A percentile compares a stretch with the other conserved stretches of the same genome.
Evolutionary conservation across 192 early-diverging fungal species (phyloP).

Genomic region (Coemansia sp.): DNA sequence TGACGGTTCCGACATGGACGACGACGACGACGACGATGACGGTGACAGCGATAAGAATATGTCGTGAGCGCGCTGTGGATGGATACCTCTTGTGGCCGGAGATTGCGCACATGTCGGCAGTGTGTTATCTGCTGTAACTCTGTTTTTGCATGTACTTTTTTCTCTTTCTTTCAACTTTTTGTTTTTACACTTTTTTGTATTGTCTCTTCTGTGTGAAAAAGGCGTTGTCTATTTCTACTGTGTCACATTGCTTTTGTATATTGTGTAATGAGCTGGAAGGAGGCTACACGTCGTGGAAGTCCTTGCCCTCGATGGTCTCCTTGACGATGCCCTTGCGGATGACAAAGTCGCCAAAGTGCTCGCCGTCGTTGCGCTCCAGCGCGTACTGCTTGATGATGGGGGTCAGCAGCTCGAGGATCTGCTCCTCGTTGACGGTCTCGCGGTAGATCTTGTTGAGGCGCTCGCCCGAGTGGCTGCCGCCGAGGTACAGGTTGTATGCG

Average conservation of each 20-base stretch:
- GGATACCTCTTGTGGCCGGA: too few species aligned
- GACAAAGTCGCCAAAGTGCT: slow-evolving; percentile 94
- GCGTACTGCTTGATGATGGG: slow-evolving; percentile 84
- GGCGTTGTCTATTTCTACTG: background rate
- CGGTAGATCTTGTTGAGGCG: slow-evolving; percentile 89
- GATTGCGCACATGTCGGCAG: background rate
- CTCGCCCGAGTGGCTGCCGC: slow-evolving; percentile 82
- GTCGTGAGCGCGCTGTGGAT: too few species aligned
- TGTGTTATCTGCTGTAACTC: background rate
- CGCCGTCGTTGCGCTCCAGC: slow-evolving; percentile 63
- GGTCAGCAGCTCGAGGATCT: slow-evolving; percentile 74
- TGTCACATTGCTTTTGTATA: background rate
- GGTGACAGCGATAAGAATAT: too few species aligned
- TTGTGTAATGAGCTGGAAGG: background rate
- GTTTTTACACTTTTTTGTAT: background rate
- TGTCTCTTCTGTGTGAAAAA: background rate
- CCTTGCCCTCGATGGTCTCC: slow-evolving; percentile 68
- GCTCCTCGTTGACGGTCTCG: slow-evolving; percentile 84
- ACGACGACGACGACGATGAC: too few species aligned
- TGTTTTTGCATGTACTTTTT: background rate
- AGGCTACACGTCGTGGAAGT: slow-evolving; percentile 65
- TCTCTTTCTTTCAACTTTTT: background rate
- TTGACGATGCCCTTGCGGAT: slow-evolving; percentile 85
- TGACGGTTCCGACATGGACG: too few species aligned
- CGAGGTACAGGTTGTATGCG: slow-evolving; percentile 93